These are phyloP conservation scores for Phytopythium vexans DNA, from an alignment of 352 stramenopile species.

Conservation along the genomic window DNA sequence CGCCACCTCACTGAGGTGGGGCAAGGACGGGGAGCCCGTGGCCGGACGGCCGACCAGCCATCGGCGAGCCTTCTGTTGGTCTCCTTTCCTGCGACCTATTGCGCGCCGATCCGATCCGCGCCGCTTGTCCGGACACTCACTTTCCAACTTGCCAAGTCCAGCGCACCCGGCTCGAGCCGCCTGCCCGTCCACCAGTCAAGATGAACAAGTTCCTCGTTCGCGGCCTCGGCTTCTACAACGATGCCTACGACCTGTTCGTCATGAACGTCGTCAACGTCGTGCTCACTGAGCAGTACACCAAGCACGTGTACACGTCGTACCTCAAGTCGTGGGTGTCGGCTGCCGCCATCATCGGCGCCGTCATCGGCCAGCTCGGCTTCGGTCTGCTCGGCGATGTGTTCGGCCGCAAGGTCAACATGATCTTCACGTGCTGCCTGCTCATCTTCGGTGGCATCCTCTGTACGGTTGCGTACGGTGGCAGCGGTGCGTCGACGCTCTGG, in stretches of 20 bases:
- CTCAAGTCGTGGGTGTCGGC: constrained; percentile 66
- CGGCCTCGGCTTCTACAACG: constrained; percentile 76
- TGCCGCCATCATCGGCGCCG: constrained; percentile 49
- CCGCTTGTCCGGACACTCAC: too few relatives aligned
- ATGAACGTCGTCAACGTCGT: constrained; percentile 84
- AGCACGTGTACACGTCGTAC: constrained; percentile 50
- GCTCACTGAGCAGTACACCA: constrained; percentile 68
- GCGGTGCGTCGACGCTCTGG: constrained; percentile 40
- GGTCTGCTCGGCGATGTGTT: constrained; percentile 61
- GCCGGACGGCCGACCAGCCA: too few relatives aligned
- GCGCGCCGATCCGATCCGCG: too few relatives aligned
- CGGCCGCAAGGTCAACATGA: constrained; percentile 64
- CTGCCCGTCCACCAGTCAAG: constrained; percentile 1
- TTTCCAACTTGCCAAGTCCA: too few relatives aligned
- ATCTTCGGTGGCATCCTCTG: constrained; percentile 69
- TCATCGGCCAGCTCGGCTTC: constrained; percentile 58
- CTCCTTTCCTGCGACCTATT: too few relatives aligned
- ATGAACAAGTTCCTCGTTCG: constrained; percentile 70
- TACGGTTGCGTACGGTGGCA: constrained; percentile 46
- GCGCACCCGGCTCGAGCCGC: too few relatives aligned
- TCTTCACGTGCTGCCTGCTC: constrained; percentile 57
- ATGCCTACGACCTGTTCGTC: constrained; percentile 79
- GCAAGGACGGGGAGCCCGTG: too few relatives aligned
- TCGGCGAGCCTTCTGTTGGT: too few relatives aligned
- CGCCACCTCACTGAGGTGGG: too few relatives aligned